These are phyloP conservation scores for Fraxinus latifolia DNA, from an alignment of 305 asterid genomes.

Conservation along the genomic window DNA sequence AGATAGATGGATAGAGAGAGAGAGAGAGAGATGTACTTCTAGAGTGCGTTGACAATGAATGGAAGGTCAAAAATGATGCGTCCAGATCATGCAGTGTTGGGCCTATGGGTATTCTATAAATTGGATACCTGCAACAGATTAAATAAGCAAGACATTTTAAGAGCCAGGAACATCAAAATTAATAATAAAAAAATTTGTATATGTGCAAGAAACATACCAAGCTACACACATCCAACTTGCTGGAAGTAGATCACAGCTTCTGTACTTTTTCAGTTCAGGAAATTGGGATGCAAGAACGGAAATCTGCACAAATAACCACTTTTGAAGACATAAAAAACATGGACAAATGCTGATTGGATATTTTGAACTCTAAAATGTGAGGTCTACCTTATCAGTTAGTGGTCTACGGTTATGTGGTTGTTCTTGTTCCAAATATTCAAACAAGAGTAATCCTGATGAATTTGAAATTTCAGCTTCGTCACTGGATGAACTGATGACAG, in stretches of 20 bases:
- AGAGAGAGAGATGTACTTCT: constrained; percentile 37
- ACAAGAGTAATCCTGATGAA: constrained; percentile 39
- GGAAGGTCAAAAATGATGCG: constrained; percentile 68
- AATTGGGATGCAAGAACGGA: constrained; percentile 45
- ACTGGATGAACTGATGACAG: constrained; percentile 30
- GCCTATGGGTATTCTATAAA: constrained; percentile 74
- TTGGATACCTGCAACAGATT: constrained; percentile 65
- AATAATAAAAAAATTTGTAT: not conserved
- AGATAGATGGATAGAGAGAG: not conserved
- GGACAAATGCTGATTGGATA: not conserved
- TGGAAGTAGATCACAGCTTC: constrained; percentile 78
- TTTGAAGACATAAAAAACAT: constrained; percentile 4
- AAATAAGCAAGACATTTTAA: constrained; percentile 20
- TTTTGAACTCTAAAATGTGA: constrained; percentile 7
- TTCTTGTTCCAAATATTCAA: constrained; percentile 67
- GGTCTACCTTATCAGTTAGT: constrained; percentile 52
- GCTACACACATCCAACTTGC: constrained; percentile 86
- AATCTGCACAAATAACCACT: constrained; percentile 37
- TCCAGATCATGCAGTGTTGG: constrained; percentile 61
- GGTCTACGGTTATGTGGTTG: constrained; percentile 66
- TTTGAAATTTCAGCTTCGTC: constrained; percentile 36
- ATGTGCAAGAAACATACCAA: constrained; percentile 47
- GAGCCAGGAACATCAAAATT: constrained; percentile 1
- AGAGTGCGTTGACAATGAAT: constrained; percentile 65
- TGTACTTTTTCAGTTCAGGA: constrained; percentile 58